Evolutionary conservation across 495 filamentous ascomycete genomes (phyloP).

Genomic region (Penicillium cataractarum): DNA sequence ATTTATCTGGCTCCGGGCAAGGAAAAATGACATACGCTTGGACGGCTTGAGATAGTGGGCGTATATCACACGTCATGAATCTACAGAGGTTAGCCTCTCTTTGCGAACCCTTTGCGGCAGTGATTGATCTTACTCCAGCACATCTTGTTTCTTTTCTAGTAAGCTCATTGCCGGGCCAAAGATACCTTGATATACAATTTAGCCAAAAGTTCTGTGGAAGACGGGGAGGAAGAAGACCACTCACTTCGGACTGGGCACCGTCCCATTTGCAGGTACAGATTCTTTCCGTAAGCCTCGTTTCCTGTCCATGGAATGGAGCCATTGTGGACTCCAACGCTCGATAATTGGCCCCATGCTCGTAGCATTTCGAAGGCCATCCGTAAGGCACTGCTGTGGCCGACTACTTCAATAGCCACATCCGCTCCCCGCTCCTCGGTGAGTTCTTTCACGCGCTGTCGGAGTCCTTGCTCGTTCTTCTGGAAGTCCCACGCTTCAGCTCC

Average conservation of each 20-base stretch:
- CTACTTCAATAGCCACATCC: constrained; percentile 85
- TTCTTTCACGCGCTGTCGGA: constrained; percentile 62
- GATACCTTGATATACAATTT: constrained; percentile 20
- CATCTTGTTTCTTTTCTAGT: constrained; percentile 56
- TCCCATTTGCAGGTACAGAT: constrained; percentile 85
- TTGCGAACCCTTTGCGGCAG: too few species aligned
- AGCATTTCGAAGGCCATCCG: constrained; percentile 79
- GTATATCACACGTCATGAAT: constrained; percentile 42
- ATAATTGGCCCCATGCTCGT: constrained; percentile 80
- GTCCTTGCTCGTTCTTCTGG: constrained; percentile 60
- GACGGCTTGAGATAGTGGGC: constrained; percentile 41
- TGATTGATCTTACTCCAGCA: constrained; percentile 34
- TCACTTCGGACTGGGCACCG: constrained; percentile 74
- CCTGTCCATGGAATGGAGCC: constrained; percentile 85
- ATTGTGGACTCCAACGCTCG: constrained; percentile 87
- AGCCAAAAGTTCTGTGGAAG: too few species aligned
- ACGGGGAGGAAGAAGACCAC: too few species aligned
- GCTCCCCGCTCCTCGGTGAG: constrained; percentile 79
- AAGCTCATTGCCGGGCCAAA: constrained; percentile 66
- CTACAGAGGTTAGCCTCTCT: constrained; percentile 31
- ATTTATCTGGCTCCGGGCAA: too few species aligned
- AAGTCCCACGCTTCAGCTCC: constrained; percentile 85
- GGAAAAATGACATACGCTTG: constrained; percentile 27
- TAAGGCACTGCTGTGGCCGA: constrained; percentile 76
- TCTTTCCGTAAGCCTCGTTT: constrained; percentile 85